Evolutionary conservation across 305 asterid species (phyloP), one percentile per base, ranked within the genome.

Genomic region (Lippia alba): DNA sequence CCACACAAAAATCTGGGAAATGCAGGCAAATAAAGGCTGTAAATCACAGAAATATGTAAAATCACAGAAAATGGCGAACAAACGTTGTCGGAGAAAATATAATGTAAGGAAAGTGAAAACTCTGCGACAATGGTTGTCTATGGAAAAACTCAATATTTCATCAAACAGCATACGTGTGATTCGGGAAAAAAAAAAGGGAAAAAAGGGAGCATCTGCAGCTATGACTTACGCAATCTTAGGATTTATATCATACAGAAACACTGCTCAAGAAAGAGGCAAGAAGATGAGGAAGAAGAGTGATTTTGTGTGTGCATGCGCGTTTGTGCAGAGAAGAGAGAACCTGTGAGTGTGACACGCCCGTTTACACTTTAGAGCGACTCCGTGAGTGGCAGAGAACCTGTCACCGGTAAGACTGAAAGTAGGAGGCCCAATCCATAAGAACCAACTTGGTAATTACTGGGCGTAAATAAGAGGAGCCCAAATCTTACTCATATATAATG

Each of bases 161-260:
- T 24, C 30, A 18, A 79, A 79, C 80, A 79, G 65, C 20, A 59
- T 5, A 14, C 17, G 53, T 4, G 61, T 41, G 30, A 3, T 11
- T 19, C 5, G n/a, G n/a, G n/a, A n/a, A n/a, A n/a, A n/a, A n/a
- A n/a, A n/a, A n/a, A n/a, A n/a, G n/a, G n/a, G n/a, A 8, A 16
- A 20, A 53, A 17, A 33, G 2, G 58, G 58, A 19, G 34, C 46
- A 51, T 48, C 64, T n/a, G 44, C 67, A 50, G 0, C 40, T 11
- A 24, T n/a, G 30, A 0, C 1, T 6, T 44, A 8, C 41, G 9
- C 12, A 12, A 44, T 44, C 44, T 5, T 9, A 53, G 12, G 1
- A n/a, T 45, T 40, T 1, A 19, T 44, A 12, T 10, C 14, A 20
- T 24, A 24, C 30, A 40, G 12, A 16, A 44, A 56, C 19, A 14